Conservation (phyloP, 2,329 filamentous ascomycete genomes). For the Nigrospora osmanthi region DNA sequence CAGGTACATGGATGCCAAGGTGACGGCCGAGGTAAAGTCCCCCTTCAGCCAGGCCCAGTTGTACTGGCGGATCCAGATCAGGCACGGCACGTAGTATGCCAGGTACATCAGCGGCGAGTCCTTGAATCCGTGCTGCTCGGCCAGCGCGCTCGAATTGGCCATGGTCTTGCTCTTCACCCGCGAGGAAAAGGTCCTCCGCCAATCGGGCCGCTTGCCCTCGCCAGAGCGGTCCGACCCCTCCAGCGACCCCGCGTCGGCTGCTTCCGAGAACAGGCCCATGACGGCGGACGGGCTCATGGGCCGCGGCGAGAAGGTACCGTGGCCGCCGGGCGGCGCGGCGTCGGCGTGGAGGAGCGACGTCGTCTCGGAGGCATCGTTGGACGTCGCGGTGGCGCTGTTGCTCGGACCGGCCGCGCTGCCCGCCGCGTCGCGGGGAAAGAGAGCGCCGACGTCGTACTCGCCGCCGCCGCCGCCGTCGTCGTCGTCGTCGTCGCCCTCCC, state of each 20-base stretch:
- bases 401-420: too few species aligned
- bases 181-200: constrained; percentile 40
- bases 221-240: constrained; percentile 26
- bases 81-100: constrained; percentile 84
- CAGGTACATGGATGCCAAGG: constrained; percentile 98
- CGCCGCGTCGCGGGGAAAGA: background rate
- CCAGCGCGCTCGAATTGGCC: constrained; percentile 65
- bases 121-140: constrained; percentile 65
- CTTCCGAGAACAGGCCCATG: constrained; percentile 15
- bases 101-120: constrained; percentile 77
- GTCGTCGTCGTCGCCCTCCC: constrained; percentile 4
- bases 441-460: background rate
- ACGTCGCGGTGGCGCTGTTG: background rate
- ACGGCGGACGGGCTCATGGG: constrained; percentile 40
- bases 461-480: background rate
- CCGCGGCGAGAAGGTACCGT: constrained; percentile 71
- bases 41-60: constrained; percentile 73
- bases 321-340: constrained; percentile 41
- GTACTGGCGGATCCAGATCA: constrained; percentile 89
- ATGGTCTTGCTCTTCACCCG: constrained; percentile 57
- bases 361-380: constrained; percentile 30
- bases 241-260: constrained; percentile 19
- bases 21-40: constrained; percentile 80
- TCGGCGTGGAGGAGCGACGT: constrained; percentile 37
- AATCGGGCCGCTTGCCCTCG: constrained; percentile 28